Conservation (phyloP, 2,329 filamentous ascomycete genomes). For the Tolypocladium cylindrosporum region DNA sequence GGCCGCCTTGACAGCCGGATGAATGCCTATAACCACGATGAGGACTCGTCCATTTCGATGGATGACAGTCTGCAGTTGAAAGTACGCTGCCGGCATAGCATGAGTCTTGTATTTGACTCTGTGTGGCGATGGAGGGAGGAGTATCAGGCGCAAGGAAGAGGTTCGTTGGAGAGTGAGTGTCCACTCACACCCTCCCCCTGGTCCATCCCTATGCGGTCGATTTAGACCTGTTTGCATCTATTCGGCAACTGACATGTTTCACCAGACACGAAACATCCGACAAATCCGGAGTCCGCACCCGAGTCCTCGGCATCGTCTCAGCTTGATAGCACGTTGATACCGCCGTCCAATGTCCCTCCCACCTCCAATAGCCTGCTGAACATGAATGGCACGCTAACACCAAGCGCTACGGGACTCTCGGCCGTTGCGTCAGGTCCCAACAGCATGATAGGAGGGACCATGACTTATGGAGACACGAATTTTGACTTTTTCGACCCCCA, state of each 20-base stretch:
- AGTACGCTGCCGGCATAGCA: constrained; percentile 74
- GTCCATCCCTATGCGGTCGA: neutral
- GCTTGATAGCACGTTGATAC: constrained; percentile 49
- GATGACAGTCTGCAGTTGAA: constrained; percentile 70
- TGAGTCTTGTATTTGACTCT: constrained; percentile 76
- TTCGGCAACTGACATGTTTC: neutral
- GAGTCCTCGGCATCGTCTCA: constrained; percentile 61
- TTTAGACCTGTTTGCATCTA: neutral
- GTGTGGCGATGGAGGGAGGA: constrained; percentile 82
- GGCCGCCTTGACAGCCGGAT: constrained; percentile 41
- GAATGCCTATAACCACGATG: constrained; percentile 37
- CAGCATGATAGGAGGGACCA: constrained; percentile 36
- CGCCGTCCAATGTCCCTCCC: constrained; percentile 21
- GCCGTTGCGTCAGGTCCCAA: constrained; percentile 27
- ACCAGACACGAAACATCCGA: constrained; percentile 70
- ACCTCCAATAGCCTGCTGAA: constrained; percentile 36
- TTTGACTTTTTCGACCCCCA: constrained; percentile 89
- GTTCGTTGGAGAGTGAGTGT: constrained; percentile 58
- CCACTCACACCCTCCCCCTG: neutral
- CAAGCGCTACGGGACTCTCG: constrained; percentile 35
- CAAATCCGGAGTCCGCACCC: constrained; percentile 69
- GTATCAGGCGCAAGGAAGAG: constrained; percentile 61
- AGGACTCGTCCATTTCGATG: constrained; percentile 38
- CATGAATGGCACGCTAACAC: constrained; percentile 42
- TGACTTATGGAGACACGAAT: constrained; percentile 55